Evolutionary conservation across 2,329 filamentous ascomycete species (phyloP).

Genomic region (Tothia fuscella): DNA sequence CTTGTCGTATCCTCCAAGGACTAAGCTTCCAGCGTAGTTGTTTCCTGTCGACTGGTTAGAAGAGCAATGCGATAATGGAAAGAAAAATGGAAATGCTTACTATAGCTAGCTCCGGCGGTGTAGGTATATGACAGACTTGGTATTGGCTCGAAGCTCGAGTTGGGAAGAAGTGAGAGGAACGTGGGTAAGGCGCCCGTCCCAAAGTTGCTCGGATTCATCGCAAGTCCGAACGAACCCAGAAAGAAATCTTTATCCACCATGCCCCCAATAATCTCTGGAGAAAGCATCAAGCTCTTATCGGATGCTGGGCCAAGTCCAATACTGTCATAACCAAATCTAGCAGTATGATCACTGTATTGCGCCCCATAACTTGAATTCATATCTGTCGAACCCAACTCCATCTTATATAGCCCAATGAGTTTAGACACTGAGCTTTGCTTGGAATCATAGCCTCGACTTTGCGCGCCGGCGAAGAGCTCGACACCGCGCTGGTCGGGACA

Average conservation of each 20-base stretch:
- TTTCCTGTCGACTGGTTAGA: neutral
- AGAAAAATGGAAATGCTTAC: constrained; percentile 17
- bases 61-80: no score
- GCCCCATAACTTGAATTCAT: constrained; percentile 22
- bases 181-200: constrained; percentile 17
- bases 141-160: constrained; percentile 17
- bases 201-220: constrained; percentile 26
- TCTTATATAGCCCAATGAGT: constrained; percentile 21
- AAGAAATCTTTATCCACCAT: constrained; percentile 24
- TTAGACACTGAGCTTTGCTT: constrained; percentile 23
- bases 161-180: constrained; percentile 19
- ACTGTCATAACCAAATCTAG: constrained; percentile 18
- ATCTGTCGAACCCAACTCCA: constrained; percentile 19
- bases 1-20: constrained; percentile 28
- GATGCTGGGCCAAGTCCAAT: constrained; percentile 9
- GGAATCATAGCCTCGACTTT: constrained; percentile 16
- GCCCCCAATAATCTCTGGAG: constrained; percentile 26
- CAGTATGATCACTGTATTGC: constrained; percentile 22
- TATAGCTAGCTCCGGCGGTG: constrained; percentile 26
- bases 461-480: constrained; percentile 16
- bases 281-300: no score
- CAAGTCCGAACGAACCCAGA: constrained; percentile 27
- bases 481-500: constrained; percentile 21
- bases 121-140: constrained; percentile 28
- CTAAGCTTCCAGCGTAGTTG: constrained; percentile 19